Evolutionary conservation across 2,329 filamentous ascomycete species (phyloP).

Genomic region (Alternaria sp.): DNA sequence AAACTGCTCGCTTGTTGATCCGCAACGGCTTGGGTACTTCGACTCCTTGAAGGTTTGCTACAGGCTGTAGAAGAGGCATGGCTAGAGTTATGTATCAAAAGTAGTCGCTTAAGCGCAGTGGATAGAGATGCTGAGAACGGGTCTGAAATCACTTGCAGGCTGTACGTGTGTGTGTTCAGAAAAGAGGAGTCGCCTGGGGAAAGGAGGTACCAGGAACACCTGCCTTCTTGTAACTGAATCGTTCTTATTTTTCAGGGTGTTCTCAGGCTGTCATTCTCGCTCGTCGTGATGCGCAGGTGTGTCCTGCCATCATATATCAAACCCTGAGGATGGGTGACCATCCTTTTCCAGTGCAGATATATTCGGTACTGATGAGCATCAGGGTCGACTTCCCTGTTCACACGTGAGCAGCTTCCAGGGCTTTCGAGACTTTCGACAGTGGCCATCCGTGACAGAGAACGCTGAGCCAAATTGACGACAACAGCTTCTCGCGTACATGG

Average conservation of each 20-base stretch:
- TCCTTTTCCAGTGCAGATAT: background rate
- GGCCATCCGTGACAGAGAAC: background rate
- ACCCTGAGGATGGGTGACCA: background rate
- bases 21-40: background rate
- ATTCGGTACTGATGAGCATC: constrained; percentile 6
- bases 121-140: background rate
- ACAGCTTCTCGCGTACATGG: background rate
- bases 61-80: constrained; percentile 2
- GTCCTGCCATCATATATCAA: background rate
- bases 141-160: background rate
- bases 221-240: background rate
- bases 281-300: background rate
- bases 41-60: background rate
- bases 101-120: background rate
- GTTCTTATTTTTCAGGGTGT: background rate
- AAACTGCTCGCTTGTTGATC: background rate
- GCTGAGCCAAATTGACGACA: background rate
- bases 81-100: background rate
- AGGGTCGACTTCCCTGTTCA: background rate
- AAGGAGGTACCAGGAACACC: background rate
- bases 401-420: background rate
- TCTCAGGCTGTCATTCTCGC: background rate
- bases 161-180: background rate
- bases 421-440: background rate
- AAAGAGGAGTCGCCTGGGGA: background rate